Percentiles rank a stretch among this genome's conserved stretches.
These are phyloP conservation scores for Saposhnikovia divaricata DNA, from an alignment of 129 eudicot species.

Conservation along the genomic window DNA sequence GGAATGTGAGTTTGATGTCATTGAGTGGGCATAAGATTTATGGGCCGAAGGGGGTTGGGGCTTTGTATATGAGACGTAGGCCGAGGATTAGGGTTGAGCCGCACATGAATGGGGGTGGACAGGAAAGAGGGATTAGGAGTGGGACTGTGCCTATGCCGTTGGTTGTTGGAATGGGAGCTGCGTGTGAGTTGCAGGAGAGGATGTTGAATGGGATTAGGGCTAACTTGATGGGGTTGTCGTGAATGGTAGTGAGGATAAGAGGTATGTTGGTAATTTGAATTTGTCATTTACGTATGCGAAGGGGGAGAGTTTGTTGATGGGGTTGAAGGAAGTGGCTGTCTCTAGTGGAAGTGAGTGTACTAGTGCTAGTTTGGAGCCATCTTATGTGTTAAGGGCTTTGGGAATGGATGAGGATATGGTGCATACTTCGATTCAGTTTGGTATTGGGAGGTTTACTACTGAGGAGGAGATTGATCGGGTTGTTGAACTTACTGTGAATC, in stretches of 20 bases:
- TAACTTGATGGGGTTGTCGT: conserved; percentile 82
- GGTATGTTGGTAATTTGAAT: conserved; percentile 91
- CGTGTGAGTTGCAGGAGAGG: too few species aligned
- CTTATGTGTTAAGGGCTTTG: conserved; percentile 88
- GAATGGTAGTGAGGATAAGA: conserved; percentile 72
- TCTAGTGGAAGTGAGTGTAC: conserved; percentile 99
- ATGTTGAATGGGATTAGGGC: conserved; percentile 55
- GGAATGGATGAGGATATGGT: conserved; percentile 99
- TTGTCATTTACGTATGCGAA: conserved; percentile 90
- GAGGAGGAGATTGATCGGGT: conserved; percentile 93
- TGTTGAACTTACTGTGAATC: conserved; percentile 68
- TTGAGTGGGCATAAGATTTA: too few species aligned
- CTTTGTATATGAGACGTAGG: too few species aligned
- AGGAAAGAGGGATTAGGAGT: too few species aligned
- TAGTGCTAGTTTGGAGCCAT: conserved; percentile 97
- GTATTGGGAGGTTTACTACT: conserved; percentile 98
- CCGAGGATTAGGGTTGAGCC: too few species aligned
- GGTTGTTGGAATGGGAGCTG: too few species aligned
- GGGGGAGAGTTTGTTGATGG: conserved; percentile 98
- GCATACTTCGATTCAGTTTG: conserved; percentile 91
- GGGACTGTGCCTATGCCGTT: too few species aligned
- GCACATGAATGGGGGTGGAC: too few species aligned
- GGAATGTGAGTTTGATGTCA: too few species aligned
- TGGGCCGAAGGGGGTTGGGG: too few species aligned
- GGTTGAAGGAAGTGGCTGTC: conserved; percentile 96